These are phyloP conservation scores for Cryphonectria naterciae DNA, from an alignment of 2,329 filamentous ascomycete species.

Conservation along the genomic window DNA sequence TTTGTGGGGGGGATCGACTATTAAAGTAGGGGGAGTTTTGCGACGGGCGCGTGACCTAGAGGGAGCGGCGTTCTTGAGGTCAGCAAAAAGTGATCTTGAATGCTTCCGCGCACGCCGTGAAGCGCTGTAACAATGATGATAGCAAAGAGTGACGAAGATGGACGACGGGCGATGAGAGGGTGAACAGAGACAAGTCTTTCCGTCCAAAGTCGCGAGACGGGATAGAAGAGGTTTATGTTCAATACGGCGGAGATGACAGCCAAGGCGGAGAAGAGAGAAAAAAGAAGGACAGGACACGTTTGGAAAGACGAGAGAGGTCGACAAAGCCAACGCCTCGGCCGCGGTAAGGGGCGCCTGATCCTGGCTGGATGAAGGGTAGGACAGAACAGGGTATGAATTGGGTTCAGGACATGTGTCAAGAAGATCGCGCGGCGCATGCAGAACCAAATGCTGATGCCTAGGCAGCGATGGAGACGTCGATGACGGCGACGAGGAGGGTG, in stretches of 20 bases:
- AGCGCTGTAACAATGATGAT: conserved; percentile 4
- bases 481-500: conserved; percentile 11
- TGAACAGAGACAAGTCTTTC: background rate
- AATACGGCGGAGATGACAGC: conserved; percentile 28
- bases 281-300: conserved; percentile 26
- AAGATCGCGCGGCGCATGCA: conserved; percentile 15
- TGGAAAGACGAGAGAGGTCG: conserved; percentile 17
- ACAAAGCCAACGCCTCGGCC: conserved; percentile 26
- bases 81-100: conserved; percentile 11
- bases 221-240: conserved; percentile 16
- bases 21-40: conserved; percentile 17
- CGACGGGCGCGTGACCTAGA: conserved; percentile 23
- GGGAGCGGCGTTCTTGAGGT: conserved; percentile 15
- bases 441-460: conserved; percentile 10
- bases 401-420: conserved; percentile 15
- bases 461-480: conserved; percentile 17
- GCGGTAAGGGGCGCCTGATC: conserved; percentile 20
- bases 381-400: background rate
- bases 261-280: conserved; percentile 8
- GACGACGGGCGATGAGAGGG: conserved; percentile 6
- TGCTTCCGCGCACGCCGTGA: background rate
- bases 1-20: conserved; percentile 36
- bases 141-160: conserved; percentile 19
- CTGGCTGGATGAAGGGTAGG: conserved; percentile 8
- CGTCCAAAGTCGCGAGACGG: background rate